Conservation (phyloP, 805 yeast species). For the Schwanniomyces polymorphus region DNA sequence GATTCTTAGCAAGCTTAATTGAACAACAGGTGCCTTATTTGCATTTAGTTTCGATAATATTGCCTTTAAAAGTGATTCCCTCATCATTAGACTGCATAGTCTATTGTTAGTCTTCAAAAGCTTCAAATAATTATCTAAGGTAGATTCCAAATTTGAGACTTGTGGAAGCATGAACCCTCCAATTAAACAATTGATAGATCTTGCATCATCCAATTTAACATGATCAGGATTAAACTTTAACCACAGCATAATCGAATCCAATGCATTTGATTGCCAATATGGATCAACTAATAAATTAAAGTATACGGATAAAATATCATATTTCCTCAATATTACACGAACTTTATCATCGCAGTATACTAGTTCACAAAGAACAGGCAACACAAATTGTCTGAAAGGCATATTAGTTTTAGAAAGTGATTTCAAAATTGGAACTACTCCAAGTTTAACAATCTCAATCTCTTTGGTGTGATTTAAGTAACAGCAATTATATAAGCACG, state of each 20-base stretch:
- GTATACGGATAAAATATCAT: slow-evolving; percentile 40
- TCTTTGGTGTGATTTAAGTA: slow-evolving; percentile 47
- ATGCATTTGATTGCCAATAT: slow-evolving; percentile 58
- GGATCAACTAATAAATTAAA: slow-evolving; percentile 46
- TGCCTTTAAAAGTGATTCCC: slow-evolving; percentile 23
- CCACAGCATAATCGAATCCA: slow-evolving; percentile 50
- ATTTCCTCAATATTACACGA: slow-evolving; percentile 32
- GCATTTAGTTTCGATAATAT: slow-evolving; percentile 28
- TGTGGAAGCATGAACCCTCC: slow-evolving; percentile 41
- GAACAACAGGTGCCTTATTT: slow-evolving; percentile 37
- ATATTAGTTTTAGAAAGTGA: slow-evolving; percentile 38
- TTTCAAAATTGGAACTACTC: slow-evolving; percentile 46
- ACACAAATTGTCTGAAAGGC: slow-evolving; percentile 50
- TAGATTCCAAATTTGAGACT: slow-evolving; percentile 43
- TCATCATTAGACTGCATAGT: slow-evolving; percentile 23
- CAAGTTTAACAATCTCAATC: slow-evolving; percentile 44
- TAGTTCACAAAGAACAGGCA: slow-evolving; percentile 54
- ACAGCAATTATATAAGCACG: slow-evolving; percentile 52
- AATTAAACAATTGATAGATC: slow-evolving; percentile 28
- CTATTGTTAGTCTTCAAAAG: slow-evolving; percentile 22
- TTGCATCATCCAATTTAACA: slow-evolving; percentile 21
- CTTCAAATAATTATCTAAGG: slow-evolving; percentile 40
- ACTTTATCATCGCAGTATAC: slow-evolving; percentile 45
- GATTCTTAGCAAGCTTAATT: slow-evolving; percentile 33
- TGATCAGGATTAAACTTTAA: slow-evolving; percentile 24